phyloP scores from a whole-genome alignment of 345 rosid species.

The Gossypium longicalyx region DNA sequence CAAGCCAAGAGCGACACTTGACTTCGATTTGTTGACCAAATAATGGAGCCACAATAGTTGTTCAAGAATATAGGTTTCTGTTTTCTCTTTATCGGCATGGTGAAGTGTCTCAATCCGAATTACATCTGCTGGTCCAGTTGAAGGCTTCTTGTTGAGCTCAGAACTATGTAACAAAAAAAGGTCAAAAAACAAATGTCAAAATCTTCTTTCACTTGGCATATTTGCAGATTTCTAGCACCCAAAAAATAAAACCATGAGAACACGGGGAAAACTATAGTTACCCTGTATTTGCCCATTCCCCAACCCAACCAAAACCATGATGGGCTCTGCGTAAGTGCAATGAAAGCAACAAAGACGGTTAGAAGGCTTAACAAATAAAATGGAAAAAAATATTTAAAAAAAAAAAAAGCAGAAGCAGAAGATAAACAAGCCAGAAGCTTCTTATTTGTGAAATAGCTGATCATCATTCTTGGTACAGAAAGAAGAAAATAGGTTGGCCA shows the following conservation, averaged over 20 bases:
- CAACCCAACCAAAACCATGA: constrained; percentile 84
- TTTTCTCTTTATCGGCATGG: constrained; percentile 76
- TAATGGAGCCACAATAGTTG: constrained; percentile 79
- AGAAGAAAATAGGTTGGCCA: neutral
- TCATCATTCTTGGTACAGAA: neutral
- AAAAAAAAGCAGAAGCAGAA: too few species aligned
- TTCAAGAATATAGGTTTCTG: constrained; percentile 77
- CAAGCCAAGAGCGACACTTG: constrained; percentile 4
- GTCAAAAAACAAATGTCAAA: neutral
- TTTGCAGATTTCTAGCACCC: neutral
- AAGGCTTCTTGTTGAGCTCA: constrained; percentile 47
- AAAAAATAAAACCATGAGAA: neutral
- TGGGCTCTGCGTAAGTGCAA: constrained; percentile 51
- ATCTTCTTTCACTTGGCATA: neutral
- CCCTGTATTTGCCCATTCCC: constrained; percentile 97
- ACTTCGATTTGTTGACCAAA: constrained; percentile 50
- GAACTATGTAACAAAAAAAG: constrained; percentile 36
- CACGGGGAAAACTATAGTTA: constrained; percentile 4
- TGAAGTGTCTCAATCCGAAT: constrained; percentile 77
- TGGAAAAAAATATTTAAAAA: neutral
- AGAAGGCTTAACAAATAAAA: neutral
- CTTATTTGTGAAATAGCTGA: neutral
- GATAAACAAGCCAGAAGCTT: neutral
- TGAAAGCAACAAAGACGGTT: constrained; percentile 6
- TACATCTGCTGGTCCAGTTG: constrained; percentile 37